These are phyloP conservation scores for Coleophoma crateriformis DNA, from an alignment of 2,329 filamentous ascomycete genomes.

Conservation along the genomic window DNA sequence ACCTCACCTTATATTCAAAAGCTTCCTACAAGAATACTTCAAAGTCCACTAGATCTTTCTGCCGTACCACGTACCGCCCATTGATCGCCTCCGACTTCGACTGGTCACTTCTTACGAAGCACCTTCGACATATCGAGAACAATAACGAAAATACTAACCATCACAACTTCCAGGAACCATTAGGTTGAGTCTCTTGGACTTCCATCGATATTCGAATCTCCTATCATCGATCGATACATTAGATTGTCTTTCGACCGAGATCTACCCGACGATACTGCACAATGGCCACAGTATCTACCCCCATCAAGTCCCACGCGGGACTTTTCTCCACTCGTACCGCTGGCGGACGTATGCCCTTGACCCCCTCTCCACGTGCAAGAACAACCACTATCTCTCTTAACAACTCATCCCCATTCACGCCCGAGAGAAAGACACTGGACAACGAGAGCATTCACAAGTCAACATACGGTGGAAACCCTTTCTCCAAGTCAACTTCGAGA, in stretches of 20 bases:
- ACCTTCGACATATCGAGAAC: conserved; percentile 43
- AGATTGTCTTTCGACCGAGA: conserved; percentile 41
- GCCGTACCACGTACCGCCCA: conserved; percentile 31
- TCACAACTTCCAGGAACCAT: conserved; percentile 46
- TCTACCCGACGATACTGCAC: conserved; percentile 33
- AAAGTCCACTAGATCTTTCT: conserved; percentile 41
- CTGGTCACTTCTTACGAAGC: conserved; percentile 34
- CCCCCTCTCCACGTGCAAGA: conserved; percentile 75
- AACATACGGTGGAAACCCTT: conserved; percentile 75
- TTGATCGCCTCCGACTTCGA: conserved; percentile 43
- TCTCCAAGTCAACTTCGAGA: conserved; percentile 65
- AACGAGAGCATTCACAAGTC: conserved; percentile 60
- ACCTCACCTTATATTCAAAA: conserved; percentile 13
- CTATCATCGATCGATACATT: conserved; percentile 40
- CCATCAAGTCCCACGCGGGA: conserved; percentile 89
- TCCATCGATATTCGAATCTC: conserved; percentile 37
- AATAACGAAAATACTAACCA: conserved; percentile 40
- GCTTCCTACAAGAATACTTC: conserved; percentile 23
- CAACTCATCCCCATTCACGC: conserved; percentile 73
- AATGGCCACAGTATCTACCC: conserved; percentile 90
- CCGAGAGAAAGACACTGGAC: conserved; percentile 51
- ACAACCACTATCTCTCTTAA: conserved; percentile 39
- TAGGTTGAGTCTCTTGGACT: conserved; percentile 55
- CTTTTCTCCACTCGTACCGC: conserved; percentile 90
- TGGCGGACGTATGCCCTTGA: conserved; percentile 90